phyloP scores from a whole-genome alignment of 306 rosid species.

The Cucumis sativus region Cucumber_9930_V3 NC_026655.2:9361001-9361500 shows the following conservation, averaged over 20 bases:
- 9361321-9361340: background rate
- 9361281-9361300: slow-evolving; percentile 65
- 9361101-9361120: slow-evolving; percentile 61
- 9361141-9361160: background rate
- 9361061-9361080: slow-evolving; percentile 91
- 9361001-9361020: slow-evolving; percentile 66
- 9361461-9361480: background rate
- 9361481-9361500: background rate
- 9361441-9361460: background rate
- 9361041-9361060: slow-evolving; percentile 57
- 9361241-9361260: slow-evolving; percentile 89
- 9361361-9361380: background rate
- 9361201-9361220: slow-evolving; percentile 80
- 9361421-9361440: background rate
- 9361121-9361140: background rate
- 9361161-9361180: background rate
- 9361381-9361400: background rate
- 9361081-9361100: slow-evolving; percentile 92
- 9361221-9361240: slow-evolving; percentile 75
- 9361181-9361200: slow-evolving; percentile 28
- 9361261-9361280: slow-evolving; percentile 84
- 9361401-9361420: background rate
- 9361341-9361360: background rate
- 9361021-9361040: slow-evolving; percentile 43
- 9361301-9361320: background rate